Evolutionary conservation across 2,329 filamentous ascomycete genomes (phyloP).

Genomic region (Fusarium armeniacum): DNA sequence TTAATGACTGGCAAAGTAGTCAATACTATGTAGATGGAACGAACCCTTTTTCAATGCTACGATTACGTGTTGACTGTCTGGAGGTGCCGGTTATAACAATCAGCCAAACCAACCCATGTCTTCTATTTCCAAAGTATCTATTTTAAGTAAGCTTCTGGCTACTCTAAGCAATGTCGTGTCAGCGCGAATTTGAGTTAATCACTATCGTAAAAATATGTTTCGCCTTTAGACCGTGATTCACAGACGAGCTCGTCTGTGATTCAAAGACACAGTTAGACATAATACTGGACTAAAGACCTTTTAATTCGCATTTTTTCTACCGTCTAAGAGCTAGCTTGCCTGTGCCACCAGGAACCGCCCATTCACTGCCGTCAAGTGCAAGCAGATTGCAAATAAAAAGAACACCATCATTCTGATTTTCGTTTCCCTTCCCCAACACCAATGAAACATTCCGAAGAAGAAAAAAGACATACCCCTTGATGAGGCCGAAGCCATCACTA

Average conservation of each 20-base stretch:
- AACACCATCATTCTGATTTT: constrained; percentile 45
- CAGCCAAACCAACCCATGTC: not conserved
- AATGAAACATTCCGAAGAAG: not conserved
- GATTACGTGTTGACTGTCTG: not conserved
- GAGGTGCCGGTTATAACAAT: not conserved
- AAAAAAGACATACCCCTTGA: constrained; percentile 8
- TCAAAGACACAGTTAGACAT: not conserved
- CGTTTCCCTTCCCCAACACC: constrained; percentile 24
- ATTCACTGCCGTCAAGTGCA: constrained; percentile 23
- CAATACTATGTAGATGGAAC: not conserved
- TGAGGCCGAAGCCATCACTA: constrained; percentile 1
- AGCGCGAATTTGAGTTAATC: not conserved
- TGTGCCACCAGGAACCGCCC: constrained; percentile 27
- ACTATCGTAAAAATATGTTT: too few species aligned
- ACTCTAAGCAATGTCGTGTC: not conserved
- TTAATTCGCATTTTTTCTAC: constrained; percentile 51
- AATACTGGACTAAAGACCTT: constrained; percentile 28
- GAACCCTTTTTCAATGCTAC: not conserved
- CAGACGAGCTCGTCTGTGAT: too few species aligned
- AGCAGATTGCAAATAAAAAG: constrained; percentile 25
- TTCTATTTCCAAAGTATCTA: not conserved
- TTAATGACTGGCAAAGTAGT: not conserved
- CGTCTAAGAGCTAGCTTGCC: constrained; percentile 47
- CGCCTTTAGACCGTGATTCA: too few species aligned
- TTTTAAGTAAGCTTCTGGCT: not conserved